Conservation (phyloP, 371 early-diverging fungal species). For the Circinella minor region DNA sequence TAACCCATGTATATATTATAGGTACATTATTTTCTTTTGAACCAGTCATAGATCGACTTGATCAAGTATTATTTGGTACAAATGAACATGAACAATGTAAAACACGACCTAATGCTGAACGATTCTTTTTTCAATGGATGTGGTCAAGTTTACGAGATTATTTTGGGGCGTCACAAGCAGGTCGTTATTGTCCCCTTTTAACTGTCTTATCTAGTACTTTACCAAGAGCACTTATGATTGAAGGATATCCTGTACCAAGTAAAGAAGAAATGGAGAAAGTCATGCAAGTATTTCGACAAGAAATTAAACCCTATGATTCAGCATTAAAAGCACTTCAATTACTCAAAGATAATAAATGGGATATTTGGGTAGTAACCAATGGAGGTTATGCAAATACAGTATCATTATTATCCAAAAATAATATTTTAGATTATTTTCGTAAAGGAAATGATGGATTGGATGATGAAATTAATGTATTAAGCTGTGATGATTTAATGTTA, state of each 20-base stretch:
- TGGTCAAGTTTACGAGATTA: constrained; percentile 32
- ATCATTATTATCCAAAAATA: constrained; percentile 15
- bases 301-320: constrained; percentile 16
- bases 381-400: constrained; percentile 19
- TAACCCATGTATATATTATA: neutral
- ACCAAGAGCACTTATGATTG: constrained; percentile 22
- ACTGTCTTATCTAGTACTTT: constrained; percentile 27
- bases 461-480: constrained; percentile 20
- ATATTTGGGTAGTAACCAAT: constrained; percentile 40
- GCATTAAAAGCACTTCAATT: constrained; percentile 26
- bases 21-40: constrained; percentile 40
- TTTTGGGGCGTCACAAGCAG: constrained; percentile 41
- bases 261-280: constrained; percentile 16
- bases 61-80: constrained; percentile 6
- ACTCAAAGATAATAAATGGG: constrained; percentile 29
- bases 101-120: constrained; percentile 1
- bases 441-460: neutral
- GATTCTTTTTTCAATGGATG: constrained; percentile 35
- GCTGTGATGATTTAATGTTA: constrained; percentile 41
- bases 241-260: constrained; percentile 12
- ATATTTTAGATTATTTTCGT: constrained; percentile 12
- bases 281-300: constrained; percentile 25
- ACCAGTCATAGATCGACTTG: constrained; percentile 26
- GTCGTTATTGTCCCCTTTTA: constrained; percentile 32
- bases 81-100: neutral